A percentile compares a stretch with the other conserved stretches of the same genome.
Evolutionary conservation across 495 filamentous ascomycete species (phyloP).

Genomic region (Podospora tetraspora): DNA sequence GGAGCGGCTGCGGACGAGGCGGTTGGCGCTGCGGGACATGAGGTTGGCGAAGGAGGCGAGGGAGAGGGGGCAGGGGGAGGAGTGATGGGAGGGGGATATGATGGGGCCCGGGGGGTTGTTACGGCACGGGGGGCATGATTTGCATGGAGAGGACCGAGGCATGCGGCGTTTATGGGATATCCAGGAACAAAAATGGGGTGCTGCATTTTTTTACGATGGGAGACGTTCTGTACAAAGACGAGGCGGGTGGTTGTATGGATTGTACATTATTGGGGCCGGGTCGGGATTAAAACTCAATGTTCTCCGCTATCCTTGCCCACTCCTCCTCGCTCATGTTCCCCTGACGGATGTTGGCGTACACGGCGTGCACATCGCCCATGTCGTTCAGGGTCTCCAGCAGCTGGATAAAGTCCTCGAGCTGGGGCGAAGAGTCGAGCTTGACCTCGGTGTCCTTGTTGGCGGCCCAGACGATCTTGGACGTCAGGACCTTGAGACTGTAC

Average conservation of each 20-base stretch:
- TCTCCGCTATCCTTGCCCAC: slow-evolving; percentile 47
- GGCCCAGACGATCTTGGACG: slow-evolving; percentile 77
- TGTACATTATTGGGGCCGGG: slow-evolving; percentile 1
- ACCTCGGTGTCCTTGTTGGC: slow-evolving; percentile 75
- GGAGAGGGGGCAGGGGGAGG: slow-evolving; percentile 22
- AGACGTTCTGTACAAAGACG: not conserved
- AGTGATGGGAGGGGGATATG: not conserved
- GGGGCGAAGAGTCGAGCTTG: slow-evolving; percentile 44
- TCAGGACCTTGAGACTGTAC: slow-evolving; percentile 58
- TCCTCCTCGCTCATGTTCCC: slow-evolving; percentile 41
- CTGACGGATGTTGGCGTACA: slow-evolving; percentile 58
- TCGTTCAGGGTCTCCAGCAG: slow-evolving; percentile 52
- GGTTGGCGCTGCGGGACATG: slow-evolving; percentile 55
- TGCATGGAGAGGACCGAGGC: not conserved
- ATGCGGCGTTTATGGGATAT: not conserved
- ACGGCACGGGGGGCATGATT: not conserved
- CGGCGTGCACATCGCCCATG: slow-evolving; percentile 58
- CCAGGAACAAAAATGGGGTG: not conserved
- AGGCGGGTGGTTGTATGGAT: not conserved
- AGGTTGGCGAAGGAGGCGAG: slow-evolving; percentile 53
- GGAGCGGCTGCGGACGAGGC: slow-evolving; percentile 58
- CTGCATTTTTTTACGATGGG: not conserved
- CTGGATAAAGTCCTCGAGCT: slow-evolving; percentile 48
- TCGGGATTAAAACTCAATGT: slow-evolving; percentile 27
- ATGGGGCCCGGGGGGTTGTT: not conserved